Conservation (phyloP, 305 asterid genomes). For the Solanum hybrid region DNA sequence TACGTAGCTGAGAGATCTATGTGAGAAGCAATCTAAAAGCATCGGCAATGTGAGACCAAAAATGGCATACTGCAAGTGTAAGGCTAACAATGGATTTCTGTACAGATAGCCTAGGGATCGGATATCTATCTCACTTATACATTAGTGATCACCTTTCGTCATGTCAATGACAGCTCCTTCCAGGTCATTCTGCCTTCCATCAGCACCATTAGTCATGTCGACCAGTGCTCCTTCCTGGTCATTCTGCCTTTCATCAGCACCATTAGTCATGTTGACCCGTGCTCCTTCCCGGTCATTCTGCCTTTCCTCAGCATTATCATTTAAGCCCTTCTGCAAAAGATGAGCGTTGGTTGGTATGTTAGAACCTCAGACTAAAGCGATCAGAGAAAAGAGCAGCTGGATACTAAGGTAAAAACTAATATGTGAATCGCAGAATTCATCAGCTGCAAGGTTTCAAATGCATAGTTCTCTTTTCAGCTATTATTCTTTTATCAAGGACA, state of each 20-base stretch:
- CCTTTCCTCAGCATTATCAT: conserved; percentile 6
- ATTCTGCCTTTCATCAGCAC: neutral
- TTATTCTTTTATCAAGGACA: neutral
- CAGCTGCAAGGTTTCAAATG: neutral
- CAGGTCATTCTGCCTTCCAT: neutral
- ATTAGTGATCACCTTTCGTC: neutral
- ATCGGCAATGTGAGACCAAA: neutral
- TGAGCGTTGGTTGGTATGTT: neutral
- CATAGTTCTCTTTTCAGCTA: neutral
- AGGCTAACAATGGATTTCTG: neutral
- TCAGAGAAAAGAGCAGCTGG: neutral
- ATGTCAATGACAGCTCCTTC: conserved; percentile 7
- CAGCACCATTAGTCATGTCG: neutral
- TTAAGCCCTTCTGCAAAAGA: conserved; percentile 22
- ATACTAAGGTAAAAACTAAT: neutral
- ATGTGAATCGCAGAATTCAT: neutral
- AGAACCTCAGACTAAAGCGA: neutral
- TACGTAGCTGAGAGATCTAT: neutral
- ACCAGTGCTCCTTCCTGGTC: conserved; percentile 15
- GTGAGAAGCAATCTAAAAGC: neutral
- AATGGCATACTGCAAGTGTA: neutral
- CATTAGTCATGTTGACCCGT: neutral
- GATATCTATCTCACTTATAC: neutral
- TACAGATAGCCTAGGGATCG: neutral
- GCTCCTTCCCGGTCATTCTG: conserved; percentile 18